Evolutionary conservation across 2,329 filamentous ascomycete genomes (phyloP).

Genomic region (Aphanoascus verrucosus): DNA sequence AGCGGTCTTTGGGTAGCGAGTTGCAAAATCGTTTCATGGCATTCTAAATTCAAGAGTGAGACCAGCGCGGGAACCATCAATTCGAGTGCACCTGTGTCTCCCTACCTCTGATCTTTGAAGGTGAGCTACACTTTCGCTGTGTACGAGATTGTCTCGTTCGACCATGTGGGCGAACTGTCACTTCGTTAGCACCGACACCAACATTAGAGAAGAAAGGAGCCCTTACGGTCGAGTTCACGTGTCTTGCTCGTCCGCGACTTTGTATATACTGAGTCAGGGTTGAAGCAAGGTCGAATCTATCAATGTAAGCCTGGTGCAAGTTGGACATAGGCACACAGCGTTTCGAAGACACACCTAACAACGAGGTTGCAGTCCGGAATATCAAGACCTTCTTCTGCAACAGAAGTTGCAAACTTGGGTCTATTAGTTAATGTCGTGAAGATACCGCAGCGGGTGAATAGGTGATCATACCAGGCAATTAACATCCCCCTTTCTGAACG

Average conservation of each 20-base stretch:
- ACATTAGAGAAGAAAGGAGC: background rate
- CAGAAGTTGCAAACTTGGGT: constrained; percentile 48
- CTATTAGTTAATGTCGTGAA: constrained; percentile 12
- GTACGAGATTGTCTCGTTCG: constrained; percentile 58
- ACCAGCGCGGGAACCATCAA: background rate
- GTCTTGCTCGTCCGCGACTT: constrained; percentile 75
- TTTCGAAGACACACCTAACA: constrained; percentile 31
- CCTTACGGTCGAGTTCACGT: constrained; percentile 53
- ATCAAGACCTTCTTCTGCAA: constrained; percentile 56
- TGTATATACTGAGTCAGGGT: constrained; percentile 95
- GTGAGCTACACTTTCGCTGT: constrained; percentile 49
- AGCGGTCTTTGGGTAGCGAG: constrained; percentile 61
- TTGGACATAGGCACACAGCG: background rate
- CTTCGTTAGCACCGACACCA: background rate
- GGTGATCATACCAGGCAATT: constrained; percentile 44
- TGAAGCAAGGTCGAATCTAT: constrained; percentile 70
- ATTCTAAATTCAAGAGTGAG: constrained; percentile 23
- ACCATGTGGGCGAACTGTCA: constrained; percentile 66
- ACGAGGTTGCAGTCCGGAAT: constrained; percentile 58
- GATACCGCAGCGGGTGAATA: background rate
- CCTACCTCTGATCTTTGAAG: constrained; percentile 37
- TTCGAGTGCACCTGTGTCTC: background rate
- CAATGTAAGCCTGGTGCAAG: background rate
- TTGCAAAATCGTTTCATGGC: constrained; percentile 66
- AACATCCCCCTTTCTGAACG: constrained; percentile 48